These are phyloP conservation scores for Fusarium avenaceum DNA, from an alignment of 2,329 filamentous ascomycete species.

Conservation along the genomic window DNA sequence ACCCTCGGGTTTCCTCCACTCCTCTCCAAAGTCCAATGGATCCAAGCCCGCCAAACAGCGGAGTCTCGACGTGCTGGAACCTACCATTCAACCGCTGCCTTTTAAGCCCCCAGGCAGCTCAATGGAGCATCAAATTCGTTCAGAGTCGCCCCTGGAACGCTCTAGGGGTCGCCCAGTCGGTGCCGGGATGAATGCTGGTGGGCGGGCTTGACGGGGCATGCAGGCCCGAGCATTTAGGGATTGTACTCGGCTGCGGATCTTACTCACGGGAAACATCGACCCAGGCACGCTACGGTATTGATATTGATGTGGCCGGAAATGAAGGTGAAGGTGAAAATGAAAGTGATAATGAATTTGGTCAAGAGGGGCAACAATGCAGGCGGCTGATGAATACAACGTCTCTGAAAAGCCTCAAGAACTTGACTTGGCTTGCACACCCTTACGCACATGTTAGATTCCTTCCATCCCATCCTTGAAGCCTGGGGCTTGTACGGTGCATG, in stretches of 20 bases:
- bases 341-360: neutral
- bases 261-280: conserved; percentile 28
- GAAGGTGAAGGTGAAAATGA: conserved; percentile 13
- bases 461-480: conserved; percentile 26
- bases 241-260: neutral
- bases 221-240: conserved; percentile 15
- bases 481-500: conserved; percentile 22
- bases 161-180: conserved; percentile 30
- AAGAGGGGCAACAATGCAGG: conserved; percentile 1
- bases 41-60: conserved; percentile 37
- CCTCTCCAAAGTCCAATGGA: conserved; percentile 34
- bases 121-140: conserved; percentile 30
- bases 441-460: conserved; percentile 22
- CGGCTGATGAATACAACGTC: conserved; percentile 18
- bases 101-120: conserved; percentile 31
- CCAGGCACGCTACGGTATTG: conserved; percentile 15
- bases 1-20: conserved; percentile 34
- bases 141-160: conserved; percentile 39
- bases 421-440: conserved; percentile 27
- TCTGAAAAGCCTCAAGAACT: conserved; percentile 13
- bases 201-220: conserved; percentile 21
- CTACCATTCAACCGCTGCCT: conserved; percentile 39
- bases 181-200: conserved; percentile 20
- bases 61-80: conserved; percentile 38
- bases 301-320: conserved; percentile 15